Conservation (phyloP, 2,329 filamentous ascomycete species). For the Penicillium sp. region DNA sequence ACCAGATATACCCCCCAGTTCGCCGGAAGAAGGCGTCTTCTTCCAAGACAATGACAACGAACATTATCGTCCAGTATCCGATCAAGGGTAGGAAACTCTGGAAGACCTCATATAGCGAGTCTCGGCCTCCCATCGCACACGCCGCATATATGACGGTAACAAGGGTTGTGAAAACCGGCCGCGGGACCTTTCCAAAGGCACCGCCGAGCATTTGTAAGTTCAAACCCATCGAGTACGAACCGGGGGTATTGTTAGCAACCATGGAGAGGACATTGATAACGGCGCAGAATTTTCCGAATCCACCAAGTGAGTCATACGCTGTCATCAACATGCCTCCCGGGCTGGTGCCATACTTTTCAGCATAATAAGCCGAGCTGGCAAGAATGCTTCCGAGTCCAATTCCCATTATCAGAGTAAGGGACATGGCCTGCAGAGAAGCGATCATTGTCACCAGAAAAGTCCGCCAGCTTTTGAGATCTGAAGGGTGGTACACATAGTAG, state of each 20-base stretch:
- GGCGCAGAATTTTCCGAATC: conserved; percentile 47
- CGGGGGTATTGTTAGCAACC: conserved; percentile 48
- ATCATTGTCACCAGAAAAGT: conserved; percentile 42
- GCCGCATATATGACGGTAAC: conserved; percentile 45
- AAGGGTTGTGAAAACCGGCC: conserved; percentile 45
- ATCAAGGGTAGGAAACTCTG: conserved; percentile 49
- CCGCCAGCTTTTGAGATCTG: conserved; percentile 36
- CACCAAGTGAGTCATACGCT: conserved; percentile 41
- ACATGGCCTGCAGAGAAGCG: conserved; percentile 36
- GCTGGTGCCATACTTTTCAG: conserved; percentile 22
- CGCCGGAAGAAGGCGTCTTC: conserved; percentile 47
- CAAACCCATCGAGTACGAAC: conserved; percentile 48
- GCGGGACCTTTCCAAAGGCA: conserved; percentile 41
- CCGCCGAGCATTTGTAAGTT: conserved; percentile 47
- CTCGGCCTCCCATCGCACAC: conserved; percentile 47
- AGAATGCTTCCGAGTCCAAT: conserved; percentile 44
- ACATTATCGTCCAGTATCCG: conserved; percentile 49
- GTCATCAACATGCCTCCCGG: conserved; percentile 43
- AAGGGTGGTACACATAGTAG: conserved; percentile 48
- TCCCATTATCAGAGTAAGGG: conserved; percentile 41
- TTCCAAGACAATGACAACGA: conserved; percentile 44
- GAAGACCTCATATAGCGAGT: conserved; percentile 47
- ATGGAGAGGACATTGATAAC: conserved; percentile 46
- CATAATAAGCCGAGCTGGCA: conserved; percentile 29
- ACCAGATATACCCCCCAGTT: conserved; percentile 42